Base-by-base conservation (phyloP, 495 filamentous ascomycete species). In the Daldinia loculata region DNA sequence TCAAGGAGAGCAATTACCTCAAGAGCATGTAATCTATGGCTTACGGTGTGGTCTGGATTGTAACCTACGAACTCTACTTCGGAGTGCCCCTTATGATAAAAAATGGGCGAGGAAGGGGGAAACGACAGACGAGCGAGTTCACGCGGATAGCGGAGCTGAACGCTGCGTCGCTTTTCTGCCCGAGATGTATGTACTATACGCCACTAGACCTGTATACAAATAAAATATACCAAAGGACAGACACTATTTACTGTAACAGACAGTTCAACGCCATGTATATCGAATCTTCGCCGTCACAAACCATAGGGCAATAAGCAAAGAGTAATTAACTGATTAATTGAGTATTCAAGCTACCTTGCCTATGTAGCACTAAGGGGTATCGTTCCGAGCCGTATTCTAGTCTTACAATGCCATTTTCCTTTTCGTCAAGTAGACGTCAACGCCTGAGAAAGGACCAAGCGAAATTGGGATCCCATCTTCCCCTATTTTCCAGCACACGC, bases 1-100 rank as follows among this genome's bases (percentile, higher is more conserved):
- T 99, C 73, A 95, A 95, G 84, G 95, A 98, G 83, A 84, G 74
- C 62, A 99, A 99, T 83, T 99, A 95, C 87, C 86, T 99, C 83
- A 91, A 89, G 84, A 86, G 89, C 17, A 91, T 96, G 87, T 89
- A 86, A 79, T 79, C 36, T 38, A 56, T 24, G 43, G 43, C 4
- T 24, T 48, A 24, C 11, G 19, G 17, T 8, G 15, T 45, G 17
- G 41, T 45, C 17, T 45, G 8, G 43, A 24, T 4, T 24, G 43
- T 12, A 11, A 48, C 43, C 19, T 0, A 11, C 43, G 17, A 24
- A 9, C 43, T 48, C 8, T 12, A 4, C 17, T 48, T 22, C 6
- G 17, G 19, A 45, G 17, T 22, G 43, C 43, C 43, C 43, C 9
- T 15, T 22, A 22, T 29, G 32, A 29, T 19, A 15, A 3, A 43